phyloP scores from a whole-genome alignment of 106 monocot species.

The Phalaenopsis aphrodite region DNA sequence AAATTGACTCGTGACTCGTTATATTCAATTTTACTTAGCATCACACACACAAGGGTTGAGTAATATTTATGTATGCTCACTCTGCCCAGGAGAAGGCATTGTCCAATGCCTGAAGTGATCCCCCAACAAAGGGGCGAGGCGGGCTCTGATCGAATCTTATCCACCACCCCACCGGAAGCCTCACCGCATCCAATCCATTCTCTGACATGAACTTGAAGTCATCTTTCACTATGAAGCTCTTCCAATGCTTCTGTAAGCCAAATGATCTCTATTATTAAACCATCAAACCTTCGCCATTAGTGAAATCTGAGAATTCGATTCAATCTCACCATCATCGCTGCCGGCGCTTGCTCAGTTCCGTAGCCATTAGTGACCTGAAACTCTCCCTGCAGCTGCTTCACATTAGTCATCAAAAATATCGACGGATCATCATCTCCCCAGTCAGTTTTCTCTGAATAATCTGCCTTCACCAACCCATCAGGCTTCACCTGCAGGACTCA shows the following conservation, averaged over 20 bases:
- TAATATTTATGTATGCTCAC: background rate
- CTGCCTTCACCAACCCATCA: background rate
- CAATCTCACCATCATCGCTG: slow-evolving; percentile 6
- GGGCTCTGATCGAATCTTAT: background rate
- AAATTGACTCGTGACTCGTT: no score
- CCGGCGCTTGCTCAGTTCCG: background rate
- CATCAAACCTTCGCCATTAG: background rate
- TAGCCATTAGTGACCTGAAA: slow-evolving; percentile 19
- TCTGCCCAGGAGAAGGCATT: slow-evolving; percentile 13
- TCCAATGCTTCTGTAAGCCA: slow-evolving; percentile 5
- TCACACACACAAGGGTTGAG: no score
- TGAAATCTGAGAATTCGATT: background rate
- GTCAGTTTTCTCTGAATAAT: slow-evolving; percentile 14
- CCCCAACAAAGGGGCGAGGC: slow-evolving; percentile 10
- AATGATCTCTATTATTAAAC: background rate
- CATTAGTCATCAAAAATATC: background rate
- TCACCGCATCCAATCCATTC: slow-evolving; percentile 3
- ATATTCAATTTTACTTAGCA: no score
- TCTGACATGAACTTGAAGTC: slow-evolving; percentile 61
- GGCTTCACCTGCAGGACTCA: background rate
- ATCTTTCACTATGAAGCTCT: slow-evolving; percentile 9
- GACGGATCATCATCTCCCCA: slow-evolving; percentile 13
- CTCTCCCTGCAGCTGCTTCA: slow-evolving; percentile 1
- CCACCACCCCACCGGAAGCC: slow-evolving; percentile 8
- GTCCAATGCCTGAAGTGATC: slow-evolving; percentile 6